Conservation (phyloP, 495 filamentous ascomycete species). For the Xylaria longipes region DNA sequence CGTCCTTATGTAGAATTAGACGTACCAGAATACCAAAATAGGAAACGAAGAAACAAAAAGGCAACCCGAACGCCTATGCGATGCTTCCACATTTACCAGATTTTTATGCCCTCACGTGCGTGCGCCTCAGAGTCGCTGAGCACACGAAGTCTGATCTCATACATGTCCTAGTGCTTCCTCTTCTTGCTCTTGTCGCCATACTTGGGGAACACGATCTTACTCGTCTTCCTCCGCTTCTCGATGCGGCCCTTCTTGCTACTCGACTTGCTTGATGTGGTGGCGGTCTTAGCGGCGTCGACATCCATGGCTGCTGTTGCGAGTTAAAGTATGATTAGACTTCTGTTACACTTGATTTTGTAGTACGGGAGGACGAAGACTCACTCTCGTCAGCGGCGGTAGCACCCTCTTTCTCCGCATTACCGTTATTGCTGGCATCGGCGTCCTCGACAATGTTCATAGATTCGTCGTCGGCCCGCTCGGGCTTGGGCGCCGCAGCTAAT, state of each 20-base stretch:
- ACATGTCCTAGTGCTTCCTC: slow-evolving; percentile 42
- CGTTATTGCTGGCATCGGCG: slow-evolving; percentile 30
- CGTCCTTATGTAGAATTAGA: slow-evolving; percentile 32
- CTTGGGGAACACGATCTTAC: slow-evolving; percentile 59
- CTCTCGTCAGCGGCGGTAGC: slow-evolving; percentile 37
- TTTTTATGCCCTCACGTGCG: neutral
- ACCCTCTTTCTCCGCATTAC: slow-evolving; percentile 39
- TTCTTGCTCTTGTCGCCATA: slow-evolving; percentile 53
- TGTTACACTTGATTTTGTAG: neutral
- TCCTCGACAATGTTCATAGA: slow-evolving; percentile 37
- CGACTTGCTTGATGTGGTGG: slow-evolving; percentile 38
- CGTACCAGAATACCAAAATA: slow-evolving; percentile 16
- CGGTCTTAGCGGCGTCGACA: slow-evolving; percentile 47
- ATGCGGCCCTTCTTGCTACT: slow-evolving; percentile 45
- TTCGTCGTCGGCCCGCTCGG: slow-evolving; percentile 38
- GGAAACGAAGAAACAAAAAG: slow-evolving; percentile 15
- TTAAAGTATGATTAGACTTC: slow-evolving; percentile 9
- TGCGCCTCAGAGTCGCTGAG: neutral
- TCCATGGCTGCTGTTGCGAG: slow-evolving; percentile 50
- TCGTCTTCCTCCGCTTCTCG: slow-evolving; percentile 57
- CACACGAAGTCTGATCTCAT: neutral
- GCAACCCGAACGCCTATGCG: slow-evolving; percentile 29
- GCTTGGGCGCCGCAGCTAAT: slow-evolving; percentile 71
- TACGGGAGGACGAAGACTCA: slow-evolving; percentile 36
- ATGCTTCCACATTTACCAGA: slow-evolving; percentile 22